phyloP scores from a whole-genome alignment of 306 rosid genomes.

The Glycyrrhiza uralensis region DNA sequence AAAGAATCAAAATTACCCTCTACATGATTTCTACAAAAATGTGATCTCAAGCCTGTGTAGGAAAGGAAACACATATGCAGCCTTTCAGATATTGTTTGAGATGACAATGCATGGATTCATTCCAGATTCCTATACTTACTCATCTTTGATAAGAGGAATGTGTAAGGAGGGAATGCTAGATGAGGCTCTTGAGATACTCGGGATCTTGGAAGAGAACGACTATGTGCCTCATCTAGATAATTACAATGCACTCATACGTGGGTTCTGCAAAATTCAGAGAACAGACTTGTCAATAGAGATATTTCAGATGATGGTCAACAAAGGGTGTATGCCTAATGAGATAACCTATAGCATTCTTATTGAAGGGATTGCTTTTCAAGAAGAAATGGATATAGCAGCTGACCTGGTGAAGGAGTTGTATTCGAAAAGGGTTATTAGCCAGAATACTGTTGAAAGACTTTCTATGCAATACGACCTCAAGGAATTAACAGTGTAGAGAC shows the following conservation, averaged over 20 bases:
- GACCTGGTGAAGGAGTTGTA: constrained; percentile 57
- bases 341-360: constrained; percentile 71
- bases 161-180: constrained; percentile 87
- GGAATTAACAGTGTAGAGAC: constrained; percentile 37
- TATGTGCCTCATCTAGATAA: constrained; percentile 58
- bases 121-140: constrained; percentile 77
- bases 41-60: constrained; percentile 71
- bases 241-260: constrained; percentile 76
- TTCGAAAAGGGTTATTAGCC: constrained; percentile 54
- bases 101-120: constrained; percentile 72
- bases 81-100: constrained; percentile 81
- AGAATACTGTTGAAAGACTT: constrained; percentile 66
- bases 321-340: constrained; percentile 73
- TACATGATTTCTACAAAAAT: constrained; percentile 53
- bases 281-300: constrained; percentile 60
- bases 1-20: constrained; percentile 47
- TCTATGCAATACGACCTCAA: constrained; percentile 65
- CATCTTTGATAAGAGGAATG: constrained; percentile 85
- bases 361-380: constrained; percentile 80
- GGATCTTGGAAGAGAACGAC: constrained; percentile 67
- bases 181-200: constrained; percentile 72
- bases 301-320: constrained; percentile 60
- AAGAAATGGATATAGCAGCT: constrained; percentile 58
- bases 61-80: constrained; percentile 84
- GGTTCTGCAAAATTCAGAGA: constrained; percentile 71